Base-by-base conservation (phyloP, 768 basidiomycete genomes). In the Cystofilobasidium bisporidii region DNA sequence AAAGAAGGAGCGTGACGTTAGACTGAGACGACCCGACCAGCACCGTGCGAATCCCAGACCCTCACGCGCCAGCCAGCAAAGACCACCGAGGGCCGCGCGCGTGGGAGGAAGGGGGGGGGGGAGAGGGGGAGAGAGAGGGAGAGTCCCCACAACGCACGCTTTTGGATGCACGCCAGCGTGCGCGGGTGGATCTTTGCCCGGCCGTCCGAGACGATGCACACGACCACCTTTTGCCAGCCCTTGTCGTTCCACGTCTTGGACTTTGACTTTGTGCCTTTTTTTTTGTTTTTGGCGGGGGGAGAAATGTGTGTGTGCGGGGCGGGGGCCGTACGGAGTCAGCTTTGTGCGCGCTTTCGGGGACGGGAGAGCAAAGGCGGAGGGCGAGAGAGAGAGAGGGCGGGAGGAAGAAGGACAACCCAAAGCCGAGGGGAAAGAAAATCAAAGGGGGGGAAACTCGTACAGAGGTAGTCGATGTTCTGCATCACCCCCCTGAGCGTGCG, bases 191-290 rank as follows among this genome's bases (percentile, higher is more conserved):
- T 82, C 79, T 91, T 91, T 79, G 75, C 86, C 36, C 89, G 85
- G 48, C 89, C 89, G 73, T 91, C 89, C 38, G 87, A 89, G 32
- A 91, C 89, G 62, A 91, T 79, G 73, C 89, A 91, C 40, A 91
- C 89, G 47, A 91, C 89, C 43, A 89, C 84, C 76, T 90, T 91
- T 79, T 90, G 86, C 89, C 89, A 91, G 17, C 89, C 89, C 56
- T 90, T 86, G 3, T 85, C 77, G n/a, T 89, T 88, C 89, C 89
- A 91, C 30, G 80, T 87, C 63, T 71, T 72, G 22, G 87, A 89
- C 53, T 82, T 65, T 36, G 38, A 45, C 53, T 72, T 72, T 8
- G 73, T 71, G 45, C 48, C 70, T 70, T 6, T 3, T 3, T 70
- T 6, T 3, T 3, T 8, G 15, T 3, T 15, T 8, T 20, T 8